phyloP scores from a whole-genome alignment of 352 stramenopile genomes.

The Globisporangium barbulae region DNA sequence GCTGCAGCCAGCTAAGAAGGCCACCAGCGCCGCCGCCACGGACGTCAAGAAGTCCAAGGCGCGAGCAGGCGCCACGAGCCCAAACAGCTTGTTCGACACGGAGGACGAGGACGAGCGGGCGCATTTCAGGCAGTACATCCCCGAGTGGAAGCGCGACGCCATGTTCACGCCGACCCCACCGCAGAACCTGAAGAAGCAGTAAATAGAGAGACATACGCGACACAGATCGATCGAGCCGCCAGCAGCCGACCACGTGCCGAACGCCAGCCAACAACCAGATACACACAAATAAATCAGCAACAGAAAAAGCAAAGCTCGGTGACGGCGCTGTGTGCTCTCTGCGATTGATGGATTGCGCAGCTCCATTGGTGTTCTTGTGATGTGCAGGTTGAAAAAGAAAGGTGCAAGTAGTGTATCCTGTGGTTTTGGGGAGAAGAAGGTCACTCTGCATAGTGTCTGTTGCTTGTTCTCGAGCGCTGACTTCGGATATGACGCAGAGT shows the following conservation, averaged over 20 bases:
- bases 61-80: conserved; percentile 30
- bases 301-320: not conserved
- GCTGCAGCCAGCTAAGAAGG: conserved; percentile 40
- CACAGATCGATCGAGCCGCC: not conserved
- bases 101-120: conserved; percentile 61
- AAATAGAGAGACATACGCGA: conserved; percentile 13
- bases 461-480: too few relatives aligned
- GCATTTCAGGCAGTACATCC: conserved; percentile 77
- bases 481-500: too few relatives aligned
- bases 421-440: too few relatives aligned
- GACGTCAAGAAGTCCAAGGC: conserved; percentile 35
- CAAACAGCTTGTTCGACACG: conserved; percentile 53
- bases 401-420: too few relatives aligned
- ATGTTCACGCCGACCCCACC: conserved; percentile 63
- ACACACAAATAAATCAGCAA: conserved; percentile 1
- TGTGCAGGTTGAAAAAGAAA: not conserved
- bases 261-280: not conserved
- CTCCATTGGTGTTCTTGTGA: not conserved
- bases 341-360: not conserved
- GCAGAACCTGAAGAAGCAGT: conserved; percentile 55
- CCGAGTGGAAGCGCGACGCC: conserved; percentile 82
- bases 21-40: conserved; percentile 25
- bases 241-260: not conserved
- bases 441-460: too few relatives aligned
- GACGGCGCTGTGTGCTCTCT: not conserved